Evolutionary conservation across 805 yeast genomes (phyloP), one percentile per base, ranked within the genome.

Genomic region (Wickerhamiella azyma): DNA sequence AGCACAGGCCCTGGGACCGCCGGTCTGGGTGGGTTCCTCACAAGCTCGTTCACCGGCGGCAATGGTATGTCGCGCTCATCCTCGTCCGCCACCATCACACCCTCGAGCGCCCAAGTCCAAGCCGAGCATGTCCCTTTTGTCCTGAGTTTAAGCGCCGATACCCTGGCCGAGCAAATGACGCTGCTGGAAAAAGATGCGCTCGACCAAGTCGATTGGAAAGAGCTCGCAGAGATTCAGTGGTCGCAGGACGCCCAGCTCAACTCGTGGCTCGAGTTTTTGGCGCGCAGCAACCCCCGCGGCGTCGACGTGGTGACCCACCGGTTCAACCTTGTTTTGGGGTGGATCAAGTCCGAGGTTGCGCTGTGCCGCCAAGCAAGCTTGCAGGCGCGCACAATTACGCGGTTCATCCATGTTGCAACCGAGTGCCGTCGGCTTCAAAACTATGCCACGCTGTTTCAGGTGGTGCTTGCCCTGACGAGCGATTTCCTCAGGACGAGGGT

Each of bases 131-230:
- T 82, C 8, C 86, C 96, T 2, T 89, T 92, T 59, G 71, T 88
- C 29, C 68, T 92, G 55, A 76, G 81, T 61, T 80, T 76, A 59
- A 77, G 72, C 47, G 77, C 95, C 1, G 63, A 67, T 46, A 65
- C 73, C 0, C 63, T 92, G 26, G 86, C 94, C 5, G 74, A 78
- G 52, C 96, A 89, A 52, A 70, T 89, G 62, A 89, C 97, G 0
- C 60, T 84, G 41, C 81, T 89, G 52, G 98, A 92, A 61, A 70
- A 78, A 45, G 97, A 92, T 60, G 74, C 86, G 37, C 62, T 88
- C 18, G 71, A 76, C 44, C 95, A 85, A 56, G 72, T 92, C 35
- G 96, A 89, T 60, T 89, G 97, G 96, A 79, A 77, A 55, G 95
- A 85, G 53, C 69, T 89, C 38, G 70, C 88, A 37, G 88, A 85